A percentile compares a stretch with the other conserved stretches of the same genome.
These are phyloP conservation scores for Ganoderma lingzhi DNA, from an alignment of 1,284 basidiomycete species.

Conservation along the genomic window DNA sequence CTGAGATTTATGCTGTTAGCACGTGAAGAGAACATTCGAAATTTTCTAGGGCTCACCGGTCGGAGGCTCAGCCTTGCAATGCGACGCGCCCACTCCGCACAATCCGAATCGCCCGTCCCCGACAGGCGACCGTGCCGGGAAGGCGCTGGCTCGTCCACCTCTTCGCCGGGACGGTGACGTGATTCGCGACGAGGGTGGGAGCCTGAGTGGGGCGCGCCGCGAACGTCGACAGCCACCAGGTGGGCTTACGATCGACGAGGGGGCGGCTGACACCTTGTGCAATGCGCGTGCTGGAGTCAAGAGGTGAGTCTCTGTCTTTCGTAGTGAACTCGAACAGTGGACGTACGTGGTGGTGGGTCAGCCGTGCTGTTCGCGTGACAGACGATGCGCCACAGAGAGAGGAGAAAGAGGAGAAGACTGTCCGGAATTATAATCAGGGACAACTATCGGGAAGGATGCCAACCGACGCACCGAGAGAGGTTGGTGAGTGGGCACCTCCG, in stretches of 20 bases:
- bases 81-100: constrained; percentile 20
- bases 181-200: constrained; percentile 7
- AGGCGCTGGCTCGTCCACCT: constrained; percentile 15
- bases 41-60: constrained; percentile 1
- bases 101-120: constrained; percentile 18
- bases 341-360: constrained; percentile 8
- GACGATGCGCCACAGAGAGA: not conserved
- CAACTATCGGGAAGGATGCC: not conserved
- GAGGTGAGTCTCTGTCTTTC: not conserved
- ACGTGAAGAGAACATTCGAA: not conserved
- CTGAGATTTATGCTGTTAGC: not conserved
- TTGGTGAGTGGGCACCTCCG: constrained; percentile 6
- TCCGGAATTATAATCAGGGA: not conserved
- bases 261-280: not conserved
- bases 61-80: constrained; percentile 20
- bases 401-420: not conserved
- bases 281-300: not conserved
- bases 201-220: constrained; percentile 15
- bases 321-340: not conserved
- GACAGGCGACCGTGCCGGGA: constrained; percentile 19
- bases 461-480: not conserved
- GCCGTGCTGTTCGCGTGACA: not conserved
- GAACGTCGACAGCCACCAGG: constrained; percentile 21
- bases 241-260: constrained; percentile 15
- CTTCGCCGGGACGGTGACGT: not conserved